Base-by-base conservation (phyloP, 192 early-diverging fungal genomes). In the Backusella macrospora region DNA sequence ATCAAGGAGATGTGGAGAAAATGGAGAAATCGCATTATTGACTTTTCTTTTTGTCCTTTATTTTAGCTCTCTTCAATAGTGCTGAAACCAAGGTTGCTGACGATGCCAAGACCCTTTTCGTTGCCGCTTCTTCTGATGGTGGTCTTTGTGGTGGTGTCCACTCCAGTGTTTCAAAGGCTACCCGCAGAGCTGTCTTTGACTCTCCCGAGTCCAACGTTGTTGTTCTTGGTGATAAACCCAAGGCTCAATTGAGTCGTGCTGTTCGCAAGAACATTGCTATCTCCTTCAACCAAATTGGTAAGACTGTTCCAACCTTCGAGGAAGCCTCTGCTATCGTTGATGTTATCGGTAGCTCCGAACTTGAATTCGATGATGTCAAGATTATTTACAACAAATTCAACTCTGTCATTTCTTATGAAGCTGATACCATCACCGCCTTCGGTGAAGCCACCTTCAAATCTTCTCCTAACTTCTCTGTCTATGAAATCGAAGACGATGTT, bases 131-230 rank as follows among this genome's bases (percentile, higher is more conserved):
- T 40, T 96, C 95, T 62, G 98, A 99, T 88, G 90, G 94, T 87
- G 98, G 98, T 85, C 92, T 99, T 38, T 99, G 98, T 85, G 96
- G 97, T 82, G 96, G 96, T 90, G 96, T 99, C 81, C 96, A 99
- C 92, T 93, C 91, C 74, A 94, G 92, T 73, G 91, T 99, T 40
- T 84, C 95, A 78, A 96, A 96, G 83, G 82, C 81, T 76, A 91
- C 93, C 79, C 92, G 92, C 77, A 86, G 80, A 68, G 81, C 87
- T 73, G 69, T 96, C 34, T 83, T 79, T 42, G 77, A 83, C 13
- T 78, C 88, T 52, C 80, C 85, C 46, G 85, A 90, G 1, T 73
- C 85, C 15, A 79, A 85, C n/a, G 47, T 95, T 49, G 91, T 92
- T 59, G 86, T 96, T 66, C 76, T 99, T 62, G 97, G 97, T 74